Conservation (phyloP, 2,329 filamentous ascomycete species). For the Emergomyces pasteurianus region DNA sequence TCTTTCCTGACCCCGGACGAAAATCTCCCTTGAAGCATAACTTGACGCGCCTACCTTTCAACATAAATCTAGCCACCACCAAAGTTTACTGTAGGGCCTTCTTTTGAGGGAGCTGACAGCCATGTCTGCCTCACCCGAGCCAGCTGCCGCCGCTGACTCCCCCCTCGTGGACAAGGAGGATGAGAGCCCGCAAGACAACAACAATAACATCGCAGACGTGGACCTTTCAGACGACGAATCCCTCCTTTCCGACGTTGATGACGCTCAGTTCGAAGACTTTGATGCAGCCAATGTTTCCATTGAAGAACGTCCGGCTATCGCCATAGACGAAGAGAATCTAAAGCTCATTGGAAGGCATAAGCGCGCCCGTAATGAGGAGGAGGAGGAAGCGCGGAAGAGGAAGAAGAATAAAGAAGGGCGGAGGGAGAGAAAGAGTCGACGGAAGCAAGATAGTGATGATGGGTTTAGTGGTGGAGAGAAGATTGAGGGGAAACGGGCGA, state of each 20-base stretch:
- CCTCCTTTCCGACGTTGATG: constrained; percentile 51
- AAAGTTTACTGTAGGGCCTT: not conserved
- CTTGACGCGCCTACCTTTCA: not conserved
- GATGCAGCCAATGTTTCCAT: constrained; percentile 49
- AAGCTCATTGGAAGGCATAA: constrained; percentile 51
- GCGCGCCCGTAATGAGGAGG: constrained; percentile 49
- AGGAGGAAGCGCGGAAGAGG: constrained; percentile 56
- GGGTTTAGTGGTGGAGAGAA: constrained; percentile 40
- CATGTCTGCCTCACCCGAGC: constrained; percentile 31
- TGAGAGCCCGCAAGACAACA: constrained; percentile 1
- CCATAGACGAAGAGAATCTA: constrained; percentile 51
- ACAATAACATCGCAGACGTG: constrained; percentile 22
- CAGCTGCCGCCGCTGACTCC: constrained; percentile 6
- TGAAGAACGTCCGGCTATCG: constrained; percentile 46
- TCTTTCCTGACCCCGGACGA: not conserved
- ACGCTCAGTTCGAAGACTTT: constrained; percentile 54
- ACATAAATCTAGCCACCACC: not conserved
- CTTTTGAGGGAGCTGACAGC: constrained; percentile 1
- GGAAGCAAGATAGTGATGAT: constrained; percentile 50
- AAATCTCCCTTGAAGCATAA: not conserved
- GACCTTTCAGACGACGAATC: constrained; percentile 49
- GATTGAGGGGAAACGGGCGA: constrained; percentile 42
- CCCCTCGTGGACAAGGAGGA: constrained; percentile 11
- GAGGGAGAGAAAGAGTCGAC: constrained; percentile 51
- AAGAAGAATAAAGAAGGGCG: constrained; percentile 47